Evolutionary conservation across 805 yeast genomes (phyloP).

Genomic region (Starmerella apis): DNA sequence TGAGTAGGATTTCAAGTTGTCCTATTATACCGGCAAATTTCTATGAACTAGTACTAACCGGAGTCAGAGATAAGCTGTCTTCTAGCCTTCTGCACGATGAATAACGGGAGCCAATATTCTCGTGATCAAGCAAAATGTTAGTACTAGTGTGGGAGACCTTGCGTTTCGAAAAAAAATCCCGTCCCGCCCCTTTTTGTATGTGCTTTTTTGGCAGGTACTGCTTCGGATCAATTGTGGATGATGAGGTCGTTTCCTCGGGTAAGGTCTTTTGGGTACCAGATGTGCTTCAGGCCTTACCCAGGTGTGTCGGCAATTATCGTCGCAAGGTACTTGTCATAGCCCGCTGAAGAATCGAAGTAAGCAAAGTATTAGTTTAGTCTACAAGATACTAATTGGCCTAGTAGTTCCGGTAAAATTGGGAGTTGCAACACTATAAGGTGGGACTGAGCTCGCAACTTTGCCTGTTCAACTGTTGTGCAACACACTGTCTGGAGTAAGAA

Average conservation of each 20-base stretch:
- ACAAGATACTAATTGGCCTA: too few species aligned
- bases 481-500: too few species aligned
- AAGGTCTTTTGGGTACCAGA: not conserved
- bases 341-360: too few species aligned
- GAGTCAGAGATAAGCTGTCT: not conserved
- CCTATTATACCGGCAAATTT: too few species aligned
- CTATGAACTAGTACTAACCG: not conserved
- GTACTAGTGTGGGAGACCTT: too few species aligned
- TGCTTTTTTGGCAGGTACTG: not conserved
- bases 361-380: too few species aligned
- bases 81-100: not conserved
- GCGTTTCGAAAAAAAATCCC: too few species aligned
- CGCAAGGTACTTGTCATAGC: not conserved
- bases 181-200: slow-evolving; percentile 1
- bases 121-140: not conserved
- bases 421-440: too few species aligned
- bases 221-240: not conserved
- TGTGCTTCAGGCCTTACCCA: not conserved
- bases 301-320: not conserved
- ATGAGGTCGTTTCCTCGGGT: not conserved
- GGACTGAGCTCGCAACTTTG: not conserved
- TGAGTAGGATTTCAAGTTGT: not conserved
- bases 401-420: too few species aligned
- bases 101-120: not conserved
- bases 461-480: too few species aligned